phyloP scores from a whole-genome alignment of 352 stramenopile genomes.

The Pythium apleroticum region DNA sequence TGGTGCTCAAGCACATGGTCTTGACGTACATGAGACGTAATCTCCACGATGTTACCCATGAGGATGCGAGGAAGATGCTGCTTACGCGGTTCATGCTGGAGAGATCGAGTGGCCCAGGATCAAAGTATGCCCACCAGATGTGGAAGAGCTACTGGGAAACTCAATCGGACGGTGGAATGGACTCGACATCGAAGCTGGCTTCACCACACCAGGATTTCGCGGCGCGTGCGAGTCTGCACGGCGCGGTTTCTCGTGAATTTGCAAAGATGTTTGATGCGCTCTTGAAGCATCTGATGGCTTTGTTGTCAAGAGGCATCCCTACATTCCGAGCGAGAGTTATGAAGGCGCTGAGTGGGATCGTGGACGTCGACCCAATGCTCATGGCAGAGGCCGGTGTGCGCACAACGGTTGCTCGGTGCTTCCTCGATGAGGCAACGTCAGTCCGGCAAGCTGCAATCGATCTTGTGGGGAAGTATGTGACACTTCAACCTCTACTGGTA shows the following conservation, averaged over 20 bases:
- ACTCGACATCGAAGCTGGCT: constrained; percentile 46
- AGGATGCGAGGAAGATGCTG: constrained; percentile 56
- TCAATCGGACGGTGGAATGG: constrained; percentile 30
- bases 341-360: constrained; percentile 71
- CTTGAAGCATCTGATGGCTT: constrained; percentile 68
- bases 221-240: constrained; percentile 43
- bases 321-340: constrained; percentile 77
- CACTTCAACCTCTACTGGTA: constrained; percentile 75
- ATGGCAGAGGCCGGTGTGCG: constrained; percentile 72
- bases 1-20: constrained; percentile 69
- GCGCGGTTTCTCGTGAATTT: constrained; percentile 59
- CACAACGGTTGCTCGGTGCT: constrained; percentile 59
- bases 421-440: constrained; percentile 74
- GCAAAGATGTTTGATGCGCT: constrained; percentile 68
- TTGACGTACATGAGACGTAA: constrained; percentile 48
- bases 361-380: constrained; percentile 83
- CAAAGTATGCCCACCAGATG: constrained; percentile 15
- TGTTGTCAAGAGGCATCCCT: constrained; percentile 70
- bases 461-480: constrained; percentile 81
- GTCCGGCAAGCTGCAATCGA: constrained; percentile 84
- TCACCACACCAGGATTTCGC: constrained; percentile 45
- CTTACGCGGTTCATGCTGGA: constrained; percentile 56
- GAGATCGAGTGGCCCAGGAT: neutral
- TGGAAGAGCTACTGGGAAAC: constrained; percentile 59
- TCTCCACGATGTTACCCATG: constrained; percentile 31